Conservation (phyloP, 805 yeast species). For the Saccharomycopsis vini region DNA sequence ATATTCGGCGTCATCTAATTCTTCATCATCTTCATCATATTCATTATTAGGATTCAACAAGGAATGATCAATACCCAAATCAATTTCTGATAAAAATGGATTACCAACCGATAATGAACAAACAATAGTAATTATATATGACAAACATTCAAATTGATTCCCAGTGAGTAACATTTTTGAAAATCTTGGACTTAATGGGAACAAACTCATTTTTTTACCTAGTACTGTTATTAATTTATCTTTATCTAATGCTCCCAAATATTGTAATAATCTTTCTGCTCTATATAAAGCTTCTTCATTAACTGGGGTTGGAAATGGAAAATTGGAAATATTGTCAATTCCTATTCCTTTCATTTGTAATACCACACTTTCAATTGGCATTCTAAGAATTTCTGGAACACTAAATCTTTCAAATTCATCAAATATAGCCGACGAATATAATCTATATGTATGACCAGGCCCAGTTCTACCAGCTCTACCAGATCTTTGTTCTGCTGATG, state of each 20-base stretch:
- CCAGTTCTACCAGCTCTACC: constrained; percentile 99
- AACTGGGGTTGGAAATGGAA: constrained; percentile 96
- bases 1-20: constrained; percentile 29
- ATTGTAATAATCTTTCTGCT: constrained; percentile 60
- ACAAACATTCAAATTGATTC: constrained; percentile 76
- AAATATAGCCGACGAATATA: constrained; percentile 88
- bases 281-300: constrained; percentile 46
- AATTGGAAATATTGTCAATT: constrained; percentile 77
- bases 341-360: constrained; percentile 96
- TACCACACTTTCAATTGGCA: constrained; percentile 97
- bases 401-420: constrained; percentile 76
- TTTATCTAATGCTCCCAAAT: constrained; percentile 68
- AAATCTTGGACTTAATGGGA: constrained; percentile 91
- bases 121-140: constrained; percentile 84
- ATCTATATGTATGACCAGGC: constrained; percentile 93
- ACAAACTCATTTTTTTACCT: constrained; percentile 79
- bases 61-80: constrained; percentile 44
- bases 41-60: constrained; percentile 15
- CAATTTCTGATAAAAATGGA: constrained; percentile 72
- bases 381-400: constrained; percentile 81
- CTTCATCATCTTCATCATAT: constrained; percentile 24
- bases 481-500: constrained; percentile 89
- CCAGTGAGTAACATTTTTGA: constrained; percentile 85
- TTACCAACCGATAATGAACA: constrained; percentile 92
- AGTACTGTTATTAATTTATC: constrained; percentile 54